Conservation (phyloP, 2,329 filamentous ascomycete genomes). For the Hypoxylon sp. region DNA sequence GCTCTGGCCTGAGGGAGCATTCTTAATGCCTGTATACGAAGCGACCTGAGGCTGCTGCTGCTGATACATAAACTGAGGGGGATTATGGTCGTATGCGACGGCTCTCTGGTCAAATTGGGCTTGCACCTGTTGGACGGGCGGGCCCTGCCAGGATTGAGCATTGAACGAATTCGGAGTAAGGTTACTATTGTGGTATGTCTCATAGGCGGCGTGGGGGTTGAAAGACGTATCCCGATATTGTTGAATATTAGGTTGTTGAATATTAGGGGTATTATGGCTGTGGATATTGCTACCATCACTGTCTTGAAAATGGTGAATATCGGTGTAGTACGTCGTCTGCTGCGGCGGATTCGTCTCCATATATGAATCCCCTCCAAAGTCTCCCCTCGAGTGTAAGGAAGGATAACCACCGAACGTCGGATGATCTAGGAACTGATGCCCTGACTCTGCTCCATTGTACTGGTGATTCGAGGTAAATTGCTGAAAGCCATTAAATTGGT, state of each 20-base stretch:
- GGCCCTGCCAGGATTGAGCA: slow-evolving; percentile 20
- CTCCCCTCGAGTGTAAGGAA: slow-evolving; percentile 3
- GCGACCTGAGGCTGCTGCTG: background rate
- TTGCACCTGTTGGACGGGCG: slow-evolving; percentile 19
- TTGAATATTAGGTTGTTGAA: slow-evolving; percentile 17
- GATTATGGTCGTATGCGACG: slow-evolving; percentile 16
- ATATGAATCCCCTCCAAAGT: slow-evolving; percentile 6
- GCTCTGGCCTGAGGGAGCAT: background rate
- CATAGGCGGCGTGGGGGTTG: slow-evolving; percentile 11
- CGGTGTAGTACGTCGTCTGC: slow-evolving; percentile 2
- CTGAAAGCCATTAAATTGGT: slow-evolving; percentile 22
- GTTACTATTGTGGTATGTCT: slow-evolving; percentile 16
- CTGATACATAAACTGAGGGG: slow-evolving; percentile 16
- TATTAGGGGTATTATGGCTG: slow-evolving; percentile 10
- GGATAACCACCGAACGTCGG: slow-evolving; percentile 2
- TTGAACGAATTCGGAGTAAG: slow-evolving; percentile 14
- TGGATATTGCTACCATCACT: slow-evolving; percentile 21
- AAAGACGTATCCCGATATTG: slow-evolving; percentile 16
- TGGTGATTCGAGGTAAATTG: slow-evolving; percentile 2
- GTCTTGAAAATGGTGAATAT: slow-evolving; percentile 1
- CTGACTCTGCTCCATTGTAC: slow-evolving; percentile 5
- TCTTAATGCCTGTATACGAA: slow-evolving; percentile 5
- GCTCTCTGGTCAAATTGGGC: slow-evolving; percentile 11
- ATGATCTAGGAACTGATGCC: slow-evolving; percentile 4
- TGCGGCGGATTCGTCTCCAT: slow-evolving; percentile 1